phyloP scores from a whole-genome alignment of 768 basidiomycete genomes.

The Lactarius quietus region DNA sequence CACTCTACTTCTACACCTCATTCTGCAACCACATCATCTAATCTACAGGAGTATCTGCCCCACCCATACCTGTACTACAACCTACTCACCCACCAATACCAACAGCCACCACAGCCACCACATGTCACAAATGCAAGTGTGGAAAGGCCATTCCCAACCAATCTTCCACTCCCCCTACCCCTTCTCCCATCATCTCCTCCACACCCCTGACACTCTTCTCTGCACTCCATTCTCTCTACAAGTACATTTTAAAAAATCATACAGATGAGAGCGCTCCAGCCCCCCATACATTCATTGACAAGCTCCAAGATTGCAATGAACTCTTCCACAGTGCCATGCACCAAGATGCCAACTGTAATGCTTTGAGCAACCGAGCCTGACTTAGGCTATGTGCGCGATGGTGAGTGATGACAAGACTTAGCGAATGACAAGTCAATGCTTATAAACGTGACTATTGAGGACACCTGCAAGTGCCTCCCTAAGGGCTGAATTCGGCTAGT shows the following conservation, averaged over 20 bases:
- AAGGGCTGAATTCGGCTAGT: no score
- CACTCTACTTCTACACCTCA: conserved; percentile 91
- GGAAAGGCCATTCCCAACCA: conserved; percentile 39
- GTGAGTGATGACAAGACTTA: no score
- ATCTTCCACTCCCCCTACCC: conserved; percentile 31
- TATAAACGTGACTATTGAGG: no score
- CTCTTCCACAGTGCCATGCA: conserved; percentile 89
- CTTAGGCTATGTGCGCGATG: no score
- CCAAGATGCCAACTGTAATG: conserved; percentile 97
- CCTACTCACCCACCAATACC: conserved; percentile 31
- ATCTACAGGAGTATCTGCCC: conserved; percentile 49
- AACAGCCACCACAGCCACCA: conserved; percentile 36
- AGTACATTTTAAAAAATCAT: conserved; percentile 75
- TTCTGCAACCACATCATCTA: conserved; percentile 90
- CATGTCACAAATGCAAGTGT: conserved; percentile 58
- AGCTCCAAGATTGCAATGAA: conserved; percentile 90
- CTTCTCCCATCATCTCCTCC: conserved; percentile 48
- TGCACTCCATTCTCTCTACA: conserved; percentile 86
- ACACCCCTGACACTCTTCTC: conserved; percentile 79
- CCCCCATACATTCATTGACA: conserved; percentile 89
- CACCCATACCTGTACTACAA: conserved; percentile 34
- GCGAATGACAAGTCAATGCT: no score
- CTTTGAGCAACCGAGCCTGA: no score
- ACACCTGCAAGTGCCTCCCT: no score
- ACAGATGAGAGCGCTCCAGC: conserved; percentile 80